These are phyloP conservation scores for Blastocladiella emersonii DNA, from an alignment of 371 early-diverging fungal genomes.

Conservation along the genomic window DNA sequence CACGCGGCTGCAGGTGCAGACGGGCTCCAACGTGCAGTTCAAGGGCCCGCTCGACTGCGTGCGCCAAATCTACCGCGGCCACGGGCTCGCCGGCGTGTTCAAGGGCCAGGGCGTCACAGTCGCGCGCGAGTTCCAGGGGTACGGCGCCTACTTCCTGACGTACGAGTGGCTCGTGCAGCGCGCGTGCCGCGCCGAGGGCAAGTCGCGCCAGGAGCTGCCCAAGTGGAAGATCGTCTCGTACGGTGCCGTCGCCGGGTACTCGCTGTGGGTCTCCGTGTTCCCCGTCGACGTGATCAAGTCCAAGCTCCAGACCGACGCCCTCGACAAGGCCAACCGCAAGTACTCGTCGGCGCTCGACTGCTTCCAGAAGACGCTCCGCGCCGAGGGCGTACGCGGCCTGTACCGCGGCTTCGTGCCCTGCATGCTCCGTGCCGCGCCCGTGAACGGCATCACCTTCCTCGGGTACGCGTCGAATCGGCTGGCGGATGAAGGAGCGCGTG, in stretches of 20 bases:
- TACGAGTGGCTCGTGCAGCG: conserved; percentile 34
- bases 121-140: conserved; percentile 27
- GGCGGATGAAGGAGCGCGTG: conserved; percentile 4
- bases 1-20: conserved; percentile 35
- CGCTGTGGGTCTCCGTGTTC: conserved; percentile 18
- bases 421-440: conserved; percentile 39
- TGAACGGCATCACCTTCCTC: conserved; percentile 36
- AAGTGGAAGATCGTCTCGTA: conserved; percentile 18
- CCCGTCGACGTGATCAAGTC: conserved; percentile 29
- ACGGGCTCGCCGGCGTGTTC: conserved; percentile 30
- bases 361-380: conserved; percentile 20
- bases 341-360: conserved; percentile 28
- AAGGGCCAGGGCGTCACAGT: conserved; percentile 39
- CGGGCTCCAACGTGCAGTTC: conserved; percentile 12
- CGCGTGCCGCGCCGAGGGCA: conserved; percentile 8
- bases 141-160: conserved; percentile 20
- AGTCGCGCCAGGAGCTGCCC: conserved; percentile 18
- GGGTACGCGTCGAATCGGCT: conserved; percentile 29
- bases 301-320: conserved; percentile 33
- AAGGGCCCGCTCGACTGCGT: conserved; percentile 30
- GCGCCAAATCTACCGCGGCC: conserved; percentile 16
- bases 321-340: conserved; percentile 16
- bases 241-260: conserved; percentile 31
- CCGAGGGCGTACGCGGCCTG: conserved; percentile 29
- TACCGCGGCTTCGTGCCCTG: conserved; percentile 32